Base-by-base conservation (phyloP, 1,139 yeast genomes). In the Yarrowia galli region DNA sequence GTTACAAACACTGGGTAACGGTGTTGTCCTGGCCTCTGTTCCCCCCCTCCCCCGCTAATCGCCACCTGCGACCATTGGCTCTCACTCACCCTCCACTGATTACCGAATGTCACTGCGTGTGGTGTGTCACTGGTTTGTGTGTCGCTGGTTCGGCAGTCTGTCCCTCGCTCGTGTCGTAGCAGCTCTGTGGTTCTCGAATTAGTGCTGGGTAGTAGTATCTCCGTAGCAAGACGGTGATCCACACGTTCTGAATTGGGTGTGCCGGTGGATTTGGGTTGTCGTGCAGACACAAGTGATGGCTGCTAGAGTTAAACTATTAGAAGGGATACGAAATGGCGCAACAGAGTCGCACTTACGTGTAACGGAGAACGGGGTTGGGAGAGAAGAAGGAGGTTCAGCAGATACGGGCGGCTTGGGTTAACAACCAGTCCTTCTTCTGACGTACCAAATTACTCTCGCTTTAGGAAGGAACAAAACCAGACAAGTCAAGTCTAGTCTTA, bases 191-290 rank as follows among this genome's bases (percentile, higher is more conserved):
- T 25, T 38, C 42, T 16, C 42, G 20, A 15, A 16, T 6, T 16
- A 16, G 20, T 40, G 18, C 43, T n/a, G 43, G 32, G 32, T 28
- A 2, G 32, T 35, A 12, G 20, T 40, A 18, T 38, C 25, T 56
- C 63, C 63, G 48, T 53, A 40, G 51, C 51, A 42, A 58, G 64
- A 43, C 42, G 51, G 49, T 25, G 51, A 43, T 43, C 64, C 64
- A 58, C 64, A 58, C 64, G 64, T 58, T 58, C 63, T 56, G 42
- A n/a, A 58, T 58, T 58, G 51, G 42, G 64, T n/a, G 64, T n/a
- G 40, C 45, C 16, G 6, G 64, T 58, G 64, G 51, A 58, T 28
- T 58, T 43, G 64, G 64, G 64, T 43, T 54, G 61, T 58, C 51
- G 40, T 58, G 64, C 49, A 43, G 51, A 32, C 45, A 38, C 25